These are phyloP conservation scores for Fusarium sororula DNA, from an alignment of 2,329 filamentous ascomycete species.

Conservation along the genomic window DNA sequence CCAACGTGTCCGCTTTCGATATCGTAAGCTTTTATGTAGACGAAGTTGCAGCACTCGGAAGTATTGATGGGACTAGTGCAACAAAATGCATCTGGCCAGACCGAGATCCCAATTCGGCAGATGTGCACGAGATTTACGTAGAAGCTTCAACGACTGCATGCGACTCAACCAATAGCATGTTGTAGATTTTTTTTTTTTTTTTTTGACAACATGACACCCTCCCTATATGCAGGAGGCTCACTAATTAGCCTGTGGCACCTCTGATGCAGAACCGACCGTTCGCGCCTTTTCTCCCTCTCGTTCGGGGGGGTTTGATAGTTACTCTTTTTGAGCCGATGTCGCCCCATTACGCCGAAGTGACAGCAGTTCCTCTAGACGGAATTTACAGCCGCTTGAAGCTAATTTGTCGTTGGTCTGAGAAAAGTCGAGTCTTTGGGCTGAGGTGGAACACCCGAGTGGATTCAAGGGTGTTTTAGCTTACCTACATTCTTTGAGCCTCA, in stretches of 20 bases:
- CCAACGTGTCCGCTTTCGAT: neutral
- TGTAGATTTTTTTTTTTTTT: neutral
- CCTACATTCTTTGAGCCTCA: neutral
- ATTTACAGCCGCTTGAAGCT: neutral
- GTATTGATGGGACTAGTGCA: neutral
- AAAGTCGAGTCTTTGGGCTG: neutral
- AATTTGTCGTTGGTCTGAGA: neutral
- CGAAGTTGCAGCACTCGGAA: neutral
- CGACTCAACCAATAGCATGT: slow-evolving; percentile 15
- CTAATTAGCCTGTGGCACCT: neutral
- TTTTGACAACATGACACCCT: slow-evolving; percentile 3
- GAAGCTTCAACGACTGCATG: slow-evolving; percentile 5
- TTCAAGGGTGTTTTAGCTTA: neutral
- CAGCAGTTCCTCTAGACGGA: neutral
- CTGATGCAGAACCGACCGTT: neutral
- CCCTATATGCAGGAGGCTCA: neutral
- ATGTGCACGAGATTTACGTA: slow-evolving; percentile 19
- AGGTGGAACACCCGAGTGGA: slow-evolving; percentile 2
- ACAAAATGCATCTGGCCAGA: slow-evolving; percentile 35
- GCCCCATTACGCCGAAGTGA: neutral
- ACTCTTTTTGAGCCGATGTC: neutral
- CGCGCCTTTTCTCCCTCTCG: neutral
- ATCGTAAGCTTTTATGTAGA: neutral
- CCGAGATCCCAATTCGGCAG: slow-evolving; percentile 31
- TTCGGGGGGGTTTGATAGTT: neutral